Percentiles rank a stretch among this genome's conserved stretches.
Evolutionary conservation across 257 asterid species (phyloP).

Genomic region (Solanum lycopersicoides): DNA sequence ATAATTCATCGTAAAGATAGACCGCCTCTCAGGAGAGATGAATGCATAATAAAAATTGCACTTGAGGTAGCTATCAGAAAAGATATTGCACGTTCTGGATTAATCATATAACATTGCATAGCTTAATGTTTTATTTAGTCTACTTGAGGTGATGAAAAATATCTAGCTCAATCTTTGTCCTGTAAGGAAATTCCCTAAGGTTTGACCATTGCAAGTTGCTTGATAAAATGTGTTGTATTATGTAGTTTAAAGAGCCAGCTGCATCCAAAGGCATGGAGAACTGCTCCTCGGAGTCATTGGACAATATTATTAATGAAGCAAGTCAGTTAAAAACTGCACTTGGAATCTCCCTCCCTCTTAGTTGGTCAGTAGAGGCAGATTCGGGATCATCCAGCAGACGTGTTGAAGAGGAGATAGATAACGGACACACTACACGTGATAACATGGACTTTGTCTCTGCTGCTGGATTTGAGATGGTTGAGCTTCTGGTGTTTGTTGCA

Average conservation of each 20-base stretch:
- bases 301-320: constrained; percentile 48
- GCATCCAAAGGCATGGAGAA: constrained; percentile 5
- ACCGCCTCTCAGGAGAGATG: not conserved
- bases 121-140: not conserved
- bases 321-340: constrained; percentile 72
- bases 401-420: constrained; percentile 9
- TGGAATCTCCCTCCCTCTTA: constrained; percentile 70
- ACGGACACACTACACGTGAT: constrained; percentile 6
- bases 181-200: not conserved
- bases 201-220: not conserved
- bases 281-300: constrained; percentile 23
- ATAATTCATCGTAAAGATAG: not conserved
- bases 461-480: constrained; percentile 90
- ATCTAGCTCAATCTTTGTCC: not conserved
- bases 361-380: constrained; percentile 57
- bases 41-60: not conserved
- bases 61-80: not conserved
- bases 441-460: constrained; percentile 76
- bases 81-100: not conserved
- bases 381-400: constrained; percentile 10
- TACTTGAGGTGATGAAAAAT: not conserved
- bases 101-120: not conserved
- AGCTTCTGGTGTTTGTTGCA: constrained; percentile 70
- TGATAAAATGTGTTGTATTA: not conserved
- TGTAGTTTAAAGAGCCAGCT: constrained; percentile 42